Conservation (phyloP, 306 rosid species). For the Cucurbita moschata region DNA sequence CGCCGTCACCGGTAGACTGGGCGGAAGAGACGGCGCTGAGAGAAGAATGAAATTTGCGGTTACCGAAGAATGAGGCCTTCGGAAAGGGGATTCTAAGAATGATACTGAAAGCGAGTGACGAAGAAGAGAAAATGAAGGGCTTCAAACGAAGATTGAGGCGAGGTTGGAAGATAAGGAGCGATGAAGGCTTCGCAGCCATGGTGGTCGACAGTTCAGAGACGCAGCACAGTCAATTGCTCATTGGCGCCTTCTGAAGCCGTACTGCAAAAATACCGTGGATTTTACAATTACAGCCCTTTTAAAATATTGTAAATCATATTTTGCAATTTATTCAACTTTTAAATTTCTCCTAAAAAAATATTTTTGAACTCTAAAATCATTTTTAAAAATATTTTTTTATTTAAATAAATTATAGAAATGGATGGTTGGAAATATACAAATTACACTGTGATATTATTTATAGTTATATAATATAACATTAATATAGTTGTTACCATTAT, state of each 20-base stretch:
- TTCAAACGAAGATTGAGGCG: slow-evolving; percentile 26
- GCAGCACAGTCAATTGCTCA: not conserved
- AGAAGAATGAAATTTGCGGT: slow-evolving; percentile 20
- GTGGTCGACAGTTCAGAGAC: not conserved
- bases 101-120: slow-evolving; percentile 21
- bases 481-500: no score
- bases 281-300: not conserved
- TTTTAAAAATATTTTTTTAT: no score
- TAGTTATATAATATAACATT: no score
- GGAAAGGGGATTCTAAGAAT: slow-evolving; percentile 16
- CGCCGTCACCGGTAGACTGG: slow-evolving; percentile 24
- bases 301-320: no score
- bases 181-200: slow-evolving; percentile 37
- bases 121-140: slow-evolving; percentile 32
- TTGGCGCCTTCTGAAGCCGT: not conserved
- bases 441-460: no score
- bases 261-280: not conserved
- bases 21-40: slow-evolving; percentile 23
- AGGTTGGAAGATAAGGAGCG: slow-evolving; percentile 37
- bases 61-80: not conserved
- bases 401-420: no score
- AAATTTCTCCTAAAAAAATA: no score
- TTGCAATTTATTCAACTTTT: no score
- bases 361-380: no score
- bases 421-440: no score